Base-by-base conservation (phyloP, 164 flowering plant genomes). In the Echeveria elegans region DNA sequence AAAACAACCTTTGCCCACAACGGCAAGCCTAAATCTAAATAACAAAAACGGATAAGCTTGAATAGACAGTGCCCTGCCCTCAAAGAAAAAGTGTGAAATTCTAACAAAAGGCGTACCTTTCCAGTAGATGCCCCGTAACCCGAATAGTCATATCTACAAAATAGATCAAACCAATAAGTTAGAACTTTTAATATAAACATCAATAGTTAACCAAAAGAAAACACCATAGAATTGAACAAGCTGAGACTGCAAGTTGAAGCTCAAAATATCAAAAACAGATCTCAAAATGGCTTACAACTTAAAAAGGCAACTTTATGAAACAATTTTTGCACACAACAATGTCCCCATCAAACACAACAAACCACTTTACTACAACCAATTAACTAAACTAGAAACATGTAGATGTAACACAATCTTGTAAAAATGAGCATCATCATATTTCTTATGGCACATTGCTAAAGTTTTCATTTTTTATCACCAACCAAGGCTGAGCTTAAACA, bases 41-140 rank as follows among this genome's bases (percentile, higher is more conserved):
- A 18, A 18, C 48, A 43, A 43, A n/a, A 43, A 10, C 47, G 15
- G 30, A 24, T 24, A 9, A 24, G 60, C 60, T 23, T 23, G 30
- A 26, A 26, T 56, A 29, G 32, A 28, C 7, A 15, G 28, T 56
- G 34, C 34, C 23, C 29, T 24, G 30, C 19, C 59, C 32, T 12
- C 6, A n/a, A 21, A n/a, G 21, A 2, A n/a, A 56, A 26, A 43
- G 21, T 26, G 56, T 19, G 18, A 58, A 26, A 26, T 28, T 56
- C 6, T 11, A 12, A 56, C 61, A 32, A 56, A 63, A 19, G 34
- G 26, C 82, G 32, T 83, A 94, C 99, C 90, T 87, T 84, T 31
- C 99, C 99, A 65, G 89, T 81, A 30, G 99, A 94, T 18, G 94
- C 96, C 67, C 99, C 99, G 80, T 91, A 94, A 21, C 99, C 99